Evolutionary conservation across 208 protist genomes (phyloP).

Genomic region (Crithidia sp.): DNA sequence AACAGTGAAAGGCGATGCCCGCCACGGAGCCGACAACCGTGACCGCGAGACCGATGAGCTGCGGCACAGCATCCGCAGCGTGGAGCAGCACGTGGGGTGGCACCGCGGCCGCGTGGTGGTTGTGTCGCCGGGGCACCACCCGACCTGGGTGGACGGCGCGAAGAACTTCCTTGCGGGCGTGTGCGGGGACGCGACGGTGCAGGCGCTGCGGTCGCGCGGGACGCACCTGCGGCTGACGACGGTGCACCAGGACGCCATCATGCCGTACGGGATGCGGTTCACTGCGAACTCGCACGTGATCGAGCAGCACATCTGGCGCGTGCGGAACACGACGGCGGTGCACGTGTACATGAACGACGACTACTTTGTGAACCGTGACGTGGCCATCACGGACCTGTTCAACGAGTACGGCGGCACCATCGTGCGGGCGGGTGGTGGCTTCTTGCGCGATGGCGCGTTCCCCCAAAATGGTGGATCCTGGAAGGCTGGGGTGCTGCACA

Average conservation of each 20-base stretch:
- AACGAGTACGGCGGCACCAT: constrained; percentile 53
- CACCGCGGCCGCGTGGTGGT: constrained; percentile 83
- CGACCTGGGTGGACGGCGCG: constrained; percentile 74
- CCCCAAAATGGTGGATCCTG: constrained; percentile 6
- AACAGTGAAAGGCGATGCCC: neutral
- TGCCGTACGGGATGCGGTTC: constrained; percentile 46
- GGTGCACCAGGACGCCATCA: constrained; percentile 55
- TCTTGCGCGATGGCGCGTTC: neutral
- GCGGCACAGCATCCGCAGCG: constrained; percentile 89
- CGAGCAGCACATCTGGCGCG: constrained; percentile 49
- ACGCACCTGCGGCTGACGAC: constrained; percentile 43
- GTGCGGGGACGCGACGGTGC: constrained; percentile 16
- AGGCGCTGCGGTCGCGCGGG: constrained; percentile 8
- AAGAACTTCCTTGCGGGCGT: constrained; percentile 39
- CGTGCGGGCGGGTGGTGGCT: constrained; percentile 31
- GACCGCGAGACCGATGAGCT: constrained; percentile 92
- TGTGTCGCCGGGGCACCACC: constrained; percentile 93
- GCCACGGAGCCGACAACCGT: neutral
- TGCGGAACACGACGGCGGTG: constrained; percentile 44
- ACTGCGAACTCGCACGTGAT: constrained; percentile 51
- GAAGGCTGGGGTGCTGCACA: constrained; percentile 34
- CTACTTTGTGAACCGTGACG: constrained; percentile 57
- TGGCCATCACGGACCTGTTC: constrained; percentile 41
- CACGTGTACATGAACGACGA: constrained; percentile 66
- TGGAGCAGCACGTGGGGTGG: constrained; percentile 93